phyloP scores from a whole-genome alignment of 2,329 filamentous ascomycete species.

The Exophiala sp. region DNA sequence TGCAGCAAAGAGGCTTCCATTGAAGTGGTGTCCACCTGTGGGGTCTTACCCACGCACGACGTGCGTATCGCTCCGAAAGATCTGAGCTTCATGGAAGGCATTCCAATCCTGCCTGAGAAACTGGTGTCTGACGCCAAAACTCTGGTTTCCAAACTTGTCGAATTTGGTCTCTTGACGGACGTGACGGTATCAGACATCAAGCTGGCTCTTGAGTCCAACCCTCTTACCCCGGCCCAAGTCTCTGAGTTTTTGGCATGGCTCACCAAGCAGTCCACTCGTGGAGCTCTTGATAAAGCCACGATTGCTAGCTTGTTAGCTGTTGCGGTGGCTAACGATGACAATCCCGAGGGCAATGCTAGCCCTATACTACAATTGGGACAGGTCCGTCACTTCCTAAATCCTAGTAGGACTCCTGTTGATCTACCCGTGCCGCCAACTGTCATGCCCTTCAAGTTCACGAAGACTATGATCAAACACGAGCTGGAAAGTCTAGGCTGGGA shows the following conservation, averaged over 20 bases:
- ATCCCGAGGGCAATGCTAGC: conserved; percentile 54
- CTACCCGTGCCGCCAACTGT: conserved; percentile 75
- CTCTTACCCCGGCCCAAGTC: conserved; percentile 71
- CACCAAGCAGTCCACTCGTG: conserved; percentile 62
- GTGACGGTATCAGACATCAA: conserved; percentile 84
- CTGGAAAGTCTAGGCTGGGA: conserved; percentile 80
- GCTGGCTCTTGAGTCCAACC: conserved; percentile 72
- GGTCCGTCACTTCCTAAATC: conserved; percentile 68
- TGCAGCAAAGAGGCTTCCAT: conserved; percentile 76
- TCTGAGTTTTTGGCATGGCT: conserved; percentile 80
- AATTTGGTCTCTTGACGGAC: conserved; percentile 79
- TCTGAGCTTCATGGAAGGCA: conserved; percentile 74
- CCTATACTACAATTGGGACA: conserved; percentile 70
- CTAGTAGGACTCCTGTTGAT: conserved; percentile 71
- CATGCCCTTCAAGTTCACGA: conserved; percentile 78
- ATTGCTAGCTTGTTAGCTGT: conserved; percentile 69
- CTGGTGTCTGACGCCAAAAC: conserved; percentile 60
- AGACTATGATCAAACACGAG: conserved; percentile 58
- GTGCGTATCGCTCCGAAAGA: conserved; percentile 70
- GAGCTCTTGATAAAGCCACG: conserved; percentile 64
- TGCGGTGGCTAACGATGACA: conserved; percentile 53
- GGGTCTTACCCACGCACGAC: conserved; percentile 74
- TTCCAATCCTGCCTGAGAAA: conserved; percentile 75
- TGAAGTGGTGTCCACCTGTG: conserved; percentile 80
- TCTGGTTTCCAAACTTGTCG: conserved; percentile 73